phyloP scores from a whole-genome alignment of 495 filamentous ascomycete genomes.

The Parathielavia appendiculata region DNA sequence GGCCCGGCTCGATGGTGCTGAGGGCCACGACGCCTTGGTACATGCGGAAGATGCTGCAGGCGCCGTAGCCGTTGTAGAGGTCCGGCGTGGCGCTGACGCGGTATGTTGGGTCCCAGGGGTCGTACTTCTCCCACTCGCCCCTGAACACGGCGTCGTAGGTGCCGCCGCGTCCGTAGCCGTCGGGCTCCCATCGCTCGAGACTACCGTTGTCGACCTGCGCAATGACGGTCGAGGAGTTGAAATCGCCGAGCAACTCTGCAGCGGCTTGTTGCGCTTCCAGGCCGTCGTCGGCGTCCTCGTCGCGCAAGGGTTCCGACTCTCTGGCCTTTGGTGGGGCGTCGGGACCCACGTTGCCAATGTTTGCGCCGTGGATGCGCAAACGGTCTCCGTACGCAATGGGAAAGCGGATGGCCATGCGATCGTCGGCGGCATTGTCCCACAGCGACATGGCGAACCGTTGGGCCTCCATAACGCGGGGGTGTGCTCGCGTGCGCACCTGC shows the following conservation, averaged over 20 bases:
- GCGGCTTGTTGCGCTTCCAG: conserved; percentile 25
- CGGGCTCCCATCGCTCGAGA: conserved; percentile 84
- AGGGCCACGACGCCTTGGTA: conserved; percentile 86
- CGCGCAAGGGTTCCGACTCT: conserved; percentile 21
- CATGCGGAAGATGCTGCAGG: conserved; percentile 83
- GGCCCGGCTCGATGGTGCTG: conserved; percentile 71
- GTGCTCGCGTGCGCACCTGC: conserved; percentile 71
- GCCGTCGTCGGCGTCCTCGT: conserved; percentile 19
- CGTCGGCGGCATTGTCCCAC: conserved; percentile 72
- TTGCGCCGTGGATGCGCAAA: conserved; percentile 62
- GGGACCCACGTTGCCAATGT: conserved; percentile 35
- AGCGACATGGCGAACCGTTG: conserved; percentile 76
- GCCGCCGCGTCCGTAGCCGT: conserved; percentile 65
- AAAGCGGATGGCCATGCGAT: conserved; percentile 50
- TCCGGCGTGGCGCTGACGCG: conserved; percentile 69
- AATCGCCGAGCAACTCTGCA: conserved; percentile 42
- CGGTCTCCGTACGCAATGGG: conserved; percentile 81
- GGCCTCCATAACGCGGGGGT: conserved; percentile 66
- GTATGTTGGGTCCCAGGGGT: conserved; percentile 76
- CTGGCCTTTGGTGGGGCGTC: conserved; percentile 22
- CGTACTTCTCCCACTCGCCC: conserved; percentile 81
- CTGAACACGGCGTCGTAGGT: conserved; percentile 72
- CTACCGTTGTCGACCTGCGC: conserved; percentile 84
- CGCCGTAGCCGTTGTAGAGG: conserved; percentile 79
- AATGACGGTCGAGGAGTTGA: conserved; percentile 43